Evolutionary conservation across 139 green algal species (phyloP).

Genomic region (Coccomyxa sp.): DNA sequence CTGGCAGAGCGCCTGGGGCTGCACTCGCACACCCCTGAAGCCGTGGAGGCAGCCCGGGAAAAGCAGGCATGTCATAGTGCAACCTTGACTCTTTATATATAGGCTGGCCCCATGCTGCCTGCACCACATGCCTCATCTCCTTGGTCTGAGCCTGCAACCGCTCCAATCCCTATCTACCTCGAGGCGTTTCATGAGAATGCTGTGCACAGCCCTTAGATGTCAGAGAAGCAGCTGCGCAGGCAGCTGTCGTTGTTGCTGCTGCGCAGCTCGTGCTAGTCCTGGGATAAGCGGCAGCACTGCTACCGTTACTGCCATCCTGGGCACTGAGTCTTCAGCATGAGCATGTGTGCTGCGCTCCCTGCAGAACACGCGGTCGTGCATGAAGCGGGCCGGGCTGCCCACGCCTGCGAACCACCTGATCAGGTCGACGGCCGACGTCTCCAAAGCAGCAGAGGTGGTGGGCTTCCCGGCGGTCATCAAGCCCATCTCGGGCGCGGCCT

Average conservation of each 20-base stretch:
- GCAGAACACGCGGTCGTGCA: constrained; percentile 41
- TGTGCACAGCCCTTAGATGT: too few relatives aligned
- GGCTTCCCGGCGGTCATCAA: constrained; percentile 75
- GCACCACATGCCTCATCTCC: too few relatives aligned
- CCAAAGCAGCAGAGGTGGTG: constrained; percentile 36
- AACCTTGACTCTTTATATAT: not conserved
- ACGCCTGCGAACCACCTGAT: constrained; percentile 67
- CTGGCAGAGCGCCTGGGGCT: constrained; percentile 78
- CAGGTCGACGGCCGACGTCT: constrained; percentile 36
- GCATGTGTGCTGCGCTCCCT: not conserved
- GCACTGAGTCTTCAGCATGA: not conserved
- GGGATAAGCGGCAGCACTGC: not conserved
- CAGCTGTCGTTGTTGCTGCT: too few relatives aligned
- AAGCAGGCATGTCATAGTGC: constrained; percentile 41
- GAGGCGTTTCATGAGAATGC: too few relatives aligned
- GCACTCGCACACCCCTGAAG: constrained; percentile 47
- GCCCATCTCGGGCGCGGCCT: constrained; percentile 81
- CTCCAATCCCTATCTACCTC: too few relatives aligned
- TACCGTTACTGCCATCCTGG: not conserved
- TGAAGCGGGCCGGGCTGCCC: constrained; percentile 68
- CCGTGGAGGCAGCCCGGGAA: constrained; percentile 80
- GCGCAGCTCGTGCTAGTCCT: too few relatives aligned
- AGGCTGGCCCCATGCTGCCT: not conserved
- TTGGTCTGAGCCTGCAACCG: too few relatives aligned
- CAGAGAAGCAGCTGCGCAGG: too few relatives aligned